Conservation (phyloP, 768 basidiomycete species). For the Mycena alexandri region DNA sequence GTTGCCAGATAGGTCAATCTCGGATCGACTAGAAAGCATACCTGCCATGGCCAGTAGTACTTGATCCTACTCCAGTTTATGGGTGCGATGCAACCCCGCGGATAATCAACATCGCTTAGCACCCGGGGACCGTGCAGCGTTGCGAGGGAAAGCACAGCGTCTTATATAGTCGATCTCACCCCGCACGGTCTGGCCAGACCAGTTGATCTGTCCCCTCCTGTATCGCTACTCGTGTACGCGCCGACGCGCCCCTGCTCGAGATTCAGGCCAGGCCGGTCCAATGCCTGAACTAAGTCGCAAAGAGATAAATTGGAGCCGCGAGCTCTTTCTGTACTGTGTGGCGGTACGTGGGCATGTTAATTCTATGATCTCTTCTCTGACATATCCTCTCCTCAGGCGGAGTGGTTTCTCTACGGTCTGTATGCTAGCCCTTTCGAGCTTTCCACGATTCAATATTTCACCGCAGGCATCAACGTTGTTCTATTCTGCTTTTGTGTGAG, state of each 20-base stretch:
- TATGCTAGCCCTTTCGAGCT: not conserved
- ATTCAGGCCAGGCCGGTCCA: constrained; percentile 6
- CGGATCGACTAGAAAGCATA: no score
- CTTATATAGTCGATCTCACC: constrained; percentile 18
- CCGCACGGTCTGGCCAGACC: constrained; percentile 14
- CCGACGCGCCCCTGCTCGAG: constrained; percentile 9
- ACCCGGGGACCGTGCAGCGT: constrained; percentile 17
- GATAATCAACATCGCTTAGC: constrained; percentile 25
- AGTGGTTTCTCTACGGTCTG: constrained; percentile 48
- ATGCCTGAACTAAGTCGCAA: constrained; percentile 14
- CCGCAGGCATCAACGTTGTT: constrained; percentile 46
- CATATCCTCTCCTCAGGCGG: constrained; percentile 35
- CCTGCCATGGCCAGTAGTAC: no score
- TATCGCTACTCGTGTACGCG: constrained; percentile 11
- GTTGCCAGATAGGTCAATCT: no score
- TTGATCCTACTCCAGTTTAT: not conserved
- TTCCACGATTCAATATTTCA: not conserved
- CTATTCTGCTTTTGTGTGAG: constrained; percentile 45
- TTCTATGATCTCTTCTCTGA: not conserved
- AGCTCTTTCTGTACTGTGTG: constrained; percentile 31
- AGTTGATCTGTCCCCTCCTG: constrained; percentile 29
- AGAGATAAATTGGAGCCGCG: constrained; percentile 24
- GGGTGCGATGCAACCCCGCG: constrained; percentile 2
- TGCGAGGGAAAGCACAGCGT: constrained; percentile 3
- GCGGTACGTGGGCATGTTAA: constrained; percentile 15